Conservation (phyloP, 2,329 filamentous ascomycete genomes). For the Fusarium clavum region DNA sequence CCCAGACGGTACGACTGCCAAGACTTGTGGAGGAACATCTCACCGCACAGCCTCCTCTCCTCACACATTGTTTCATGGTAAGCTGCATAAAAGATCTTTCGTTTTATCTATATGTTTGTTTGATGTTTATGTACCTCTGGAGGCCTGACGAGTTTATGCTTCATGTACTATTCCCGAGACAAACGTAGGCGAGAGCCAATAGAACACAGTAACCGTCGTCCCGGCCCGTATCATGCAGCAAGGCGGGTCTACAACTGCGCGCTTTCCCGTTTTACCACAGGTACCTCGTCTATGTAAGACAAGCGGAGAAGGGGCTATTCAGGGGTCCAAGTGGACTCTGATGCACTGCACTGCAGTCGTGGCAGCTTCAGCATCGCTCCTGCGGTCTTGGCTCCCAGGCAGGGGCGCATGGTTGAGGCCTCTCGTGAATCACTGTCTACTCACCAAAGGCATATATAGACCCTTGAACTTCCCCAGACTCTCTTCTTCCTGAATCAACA, state of each 20-base stretch:
- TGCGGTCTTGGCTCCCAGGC: background rate
- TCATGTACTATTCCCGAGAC: constrained; percentile 3
- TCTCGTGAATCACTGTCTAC: constrained; percentile 12
- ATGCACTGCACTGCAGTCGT: constrained; percentile 36
- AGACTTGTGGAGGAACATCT: constrained; percentile 6
- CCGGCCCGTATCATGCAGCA: constrained; percentile 15
- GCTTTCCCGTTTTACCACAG: background rate
- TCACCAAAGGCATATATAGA: constrained; percentile 12
- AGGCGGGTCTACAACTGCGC: constrained; percentile 21
- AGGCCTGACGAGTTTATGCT: background rate
- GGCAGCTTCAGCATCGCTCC: constrained; percentile 28
- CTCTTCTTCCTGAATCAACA: background rate
- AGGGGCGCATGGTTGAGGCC: constrained; percentile 30
- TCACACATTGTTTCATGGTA: background rate
- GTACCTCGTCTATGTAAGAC: background rate
- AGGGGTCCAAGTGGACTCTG: constrained; percentile 21
- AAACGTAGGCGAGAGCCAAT: constrained; percentile 7
- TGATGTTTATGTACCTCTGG: background rate
- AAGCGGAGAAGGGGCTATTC: background rate
- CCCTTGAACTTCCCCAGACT: background rate
- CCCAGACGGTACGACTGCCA: constrained; percentile 12
- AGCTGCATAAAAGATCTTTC: background rate
- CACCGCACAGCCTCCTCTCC: constrained; percentile 10
- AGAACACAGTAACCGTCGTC: background rate
- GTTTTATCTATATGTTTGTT: background rate